Base-by-base conservation (phyloP, 306 rosid species). In the Ormosia emarginata region DNA sequence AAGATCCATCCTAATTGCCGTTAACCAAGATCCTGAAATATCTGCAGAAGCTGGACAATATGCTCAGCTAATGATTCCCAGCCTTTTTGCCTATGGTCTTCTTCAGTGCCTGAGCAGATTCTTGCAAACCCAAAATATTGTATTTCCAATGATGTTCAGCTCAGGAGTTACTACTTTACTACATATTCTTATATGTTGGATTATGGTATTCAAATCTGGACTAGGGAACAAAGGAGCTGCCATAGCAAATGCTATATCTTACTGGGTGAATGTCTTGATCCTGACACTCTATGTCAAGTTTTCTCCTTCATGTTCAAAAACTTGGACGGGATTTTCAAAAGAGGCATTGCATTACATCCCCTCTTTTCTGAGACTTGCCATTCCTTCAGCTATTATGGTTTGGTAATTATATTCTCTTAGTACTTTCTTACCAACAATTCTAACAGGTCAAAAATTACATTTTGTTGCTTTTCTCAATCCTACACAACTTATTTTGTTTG, bases 341-440 rank as follows among this genome's bases (percentile, higher is more conserved):
- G 90, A 90, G 43, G 92, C 94, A 41, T 79, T 90, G 29, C 88
- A 67, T 41, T 77, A 82, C 29, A 74, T 90, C 39, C 82, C 75
- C 30, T 69, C 79, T 55, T 90, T 92, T 80, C 59, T 92, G 10
- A 85, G 69, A 75, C 91, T 94, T 12, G 93, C 92, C 36, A 79
- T 92, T 84, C 98, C 97, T 77, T 92, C 94, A 0, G 92, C 98
- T 57, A 56, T 84, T 46, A 92, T 94, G 95, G 90, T 90, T 64
- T 94, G 98, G 97, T 93, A 84, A 52, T 33, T 64, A 63, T 82
- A 83, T 24, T 78, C 37, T 69, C 59, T 29, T 78, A 62, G 6
- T 14, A 41, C 18, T 12, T 32, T 58, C 52, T 44, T 58, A 15
- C 30, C 33, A 79, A 13, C 74, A 70, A 66, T n/a, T 52, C 34